Base-by-base conservation (phyloP, 176 grass and related monocot species). In the Areca catechu region DNA sequence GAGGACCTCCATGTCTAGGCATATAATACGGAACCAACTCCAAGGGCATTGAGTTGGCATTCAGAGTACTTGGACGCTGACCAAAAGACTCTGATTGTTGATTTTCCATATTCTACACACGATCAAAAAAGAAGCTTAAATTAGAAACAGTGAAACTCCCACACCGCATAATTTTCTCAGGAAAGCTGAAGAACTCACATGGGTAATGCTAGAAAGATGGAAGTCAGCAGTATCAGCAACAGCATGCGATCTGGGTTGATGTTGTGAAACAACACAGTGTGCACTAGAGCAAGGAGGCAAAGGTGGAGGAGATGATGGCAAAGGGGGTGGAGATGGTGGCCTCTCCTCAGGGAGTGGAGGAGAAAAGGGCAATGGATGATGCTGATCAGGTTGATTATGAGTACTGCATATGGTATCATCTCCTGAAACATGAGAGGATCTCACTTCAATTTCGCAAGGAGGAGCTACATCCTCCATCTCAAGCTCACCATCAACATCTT, bases 401-500 rank as follows among this genome's bases (percentile, higher is more conserved):
- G 34, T 20, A 20, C 67, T 61, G 54, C 56, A 60, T 16, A 20
- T 54, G 49, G 21, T 16, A 63, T 49, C 78, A 57, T 61, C 66
- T 75, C 30, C 19, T 60, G 76, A 66, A 61, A 53, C 49, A 34
- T 70, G 65, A 43, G 65, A 54, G 49, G 60, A 74, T 47, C 14
- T 77, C 22, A 70, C 66, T 81, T 63, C 62, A 53, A 54, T 58
- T 17, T 77, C 74, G 61, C 65, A 78, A 19, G 69, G 71, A 5
- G 92, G 92, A 24, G 93, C 78, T 59, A 82, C 81, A 75, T 97
- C 93, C 59, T 97, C 93, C 87, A 97, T 97, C 78, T 97, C 93
- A 55, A 85, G 83, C 37, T 97, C 93, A 76, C 84, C 93, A 50
- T 97, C 79, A 49, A 97, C 80, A 49, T 91, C 93, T 73, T 86